Conservation (phyloP, 2,329 filamentous ascomycete genomes). For the Colletotrichum tropicicola region DNA sequence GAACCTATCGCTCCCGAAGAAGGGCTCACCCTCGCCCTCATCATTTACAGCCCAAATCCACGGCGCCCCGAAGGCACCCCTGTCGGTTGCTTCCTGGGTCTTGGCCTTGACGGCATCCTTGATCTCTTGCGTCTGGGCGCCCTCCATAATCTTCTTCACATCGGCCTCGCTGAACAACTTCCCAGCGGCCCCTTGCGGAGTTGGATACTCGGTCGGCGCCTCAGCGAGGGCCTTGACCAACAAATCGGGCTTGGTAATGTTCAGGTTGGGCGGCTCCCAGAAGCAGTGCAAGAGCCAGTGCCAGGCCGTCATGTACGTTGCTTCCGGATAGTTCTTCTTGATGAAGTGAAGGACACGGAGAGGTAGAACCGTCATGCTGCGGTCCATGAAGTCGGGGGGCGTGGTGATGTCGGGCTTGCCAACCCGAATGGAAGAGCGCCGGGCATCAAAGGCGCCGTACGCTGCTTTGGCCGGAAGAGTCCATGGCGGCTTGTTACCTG, state of each 20-base stretch:
- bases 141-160: slow-evolving; percentile 63
- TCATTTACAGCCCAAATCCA: slow-evolving; percentile 76
- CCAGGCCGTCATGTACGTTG: slow-evolving; percentile 62
- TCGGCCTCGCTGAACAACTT: slow-evolving; percentile 60
- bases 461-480: slow-evolving; percentile 71
- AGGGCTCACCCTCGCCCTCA: slow-evolving; percentile 69
- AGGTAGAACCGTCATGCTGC: slow-evolving; percentile 59
- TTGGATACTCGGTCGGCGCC: slow-evolving; percentile 32
- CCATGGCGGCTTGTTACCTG: slow-evolving; percentile 82
- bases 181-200: slow-evolving; percentile 26
- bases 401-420: slow-evolving; percentile 45
- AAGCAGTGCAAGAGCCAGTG: slow-evolving; percentile 66
- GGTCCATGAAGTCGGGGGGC: slow-evolving; percentile 54
- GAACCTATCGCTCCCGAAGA: slow-evolving; percentile 83
- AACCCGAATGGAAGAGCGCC: slow-evolving; percentile 47
- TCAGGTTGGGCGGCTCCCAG: slow-evolving; percentile 67
- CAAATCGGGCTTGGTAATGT: slow-evolving; percentile 67
- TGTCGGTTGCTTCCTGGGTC: slow-evolving; percentile 69
- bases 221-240: slow-evolving; percentile 50
- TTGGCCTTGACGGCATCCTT: slow-evolving; percentile 58
- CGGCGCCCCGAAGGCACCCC: slow-evolving; percentile 79
- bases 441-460: slow-evolving; percentile 58
- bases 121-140: slow-evolving; percentile 55
- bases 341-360: slow-evolving; percentile 74
- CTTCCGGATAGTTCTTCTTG: slow-evolving; percentile 62